Evolutionary conservation across 2,329 filamentous ascomycete species (phyloP).

Genomic region (Cladophialophora psammophila): DNA sequence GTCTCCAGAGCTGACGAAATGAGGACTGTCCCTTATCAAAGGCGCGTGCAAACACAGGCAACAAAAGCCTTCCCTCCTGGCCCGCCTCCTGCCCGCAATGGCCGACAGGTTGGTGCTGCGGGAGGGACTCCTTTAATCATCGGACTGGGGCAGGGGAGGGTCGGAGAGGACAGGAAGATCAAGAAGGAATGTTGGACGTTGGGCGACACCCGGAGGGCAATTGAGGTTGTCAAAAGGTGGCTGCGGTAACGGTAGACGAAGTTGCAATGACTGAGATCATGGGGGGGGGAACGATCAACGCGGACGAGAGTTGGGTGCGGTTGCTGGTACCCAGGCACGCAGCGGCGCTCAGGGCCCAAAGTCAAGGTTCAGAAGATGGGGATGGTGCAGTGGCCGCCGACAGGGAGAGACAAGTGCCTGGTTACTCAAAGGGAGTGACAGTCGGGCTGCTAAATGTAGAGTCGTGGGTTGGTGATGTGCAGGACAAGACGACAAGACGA

Average conservation of each 20-base stretch:
- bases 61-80: conserved; percentile 26
- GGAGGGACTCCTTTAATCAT: conserved; percentile 33
- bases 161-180: conserved; percentile 8
- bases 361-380: conserved; percentile 1
- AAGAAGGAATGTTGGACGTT: conserved; percentile 3
- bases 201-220: not conserved
- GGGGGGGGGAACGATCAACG: conserved; percentile 14
- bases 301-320: conserved; percentile 4
- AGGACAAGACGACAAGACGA: conserved; percentile 12
- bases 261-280: conserved; percentile 14
- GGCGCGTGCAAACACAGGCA: conserved; percentile 24
- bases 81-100: conserved; percentile 34
- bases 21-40: conserved; percentile 11
- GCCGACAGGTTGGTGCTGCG: conserved; percentile 35
- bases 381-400: not conserved
- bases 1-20: conserved; percentile 24
- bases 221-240: not conserved
- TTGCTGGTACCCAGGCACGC: conserved; percentile 2
- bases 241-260: conserved; percentile 1
- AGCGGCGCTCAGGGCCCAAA: not conserved
- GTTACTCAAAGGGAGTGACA: conserved; percentile 12
- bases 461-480: conserved; percentile 20
- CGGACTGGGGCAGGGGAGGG: conserved; percentile 23
- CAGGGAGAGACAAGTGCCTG: conserved; percentile 10
- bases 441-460: conserved; percentile 15